phyloP scores from a whole-genome alignment of 352 stramenopile genomes.

The Pythium volutum region DNA sequence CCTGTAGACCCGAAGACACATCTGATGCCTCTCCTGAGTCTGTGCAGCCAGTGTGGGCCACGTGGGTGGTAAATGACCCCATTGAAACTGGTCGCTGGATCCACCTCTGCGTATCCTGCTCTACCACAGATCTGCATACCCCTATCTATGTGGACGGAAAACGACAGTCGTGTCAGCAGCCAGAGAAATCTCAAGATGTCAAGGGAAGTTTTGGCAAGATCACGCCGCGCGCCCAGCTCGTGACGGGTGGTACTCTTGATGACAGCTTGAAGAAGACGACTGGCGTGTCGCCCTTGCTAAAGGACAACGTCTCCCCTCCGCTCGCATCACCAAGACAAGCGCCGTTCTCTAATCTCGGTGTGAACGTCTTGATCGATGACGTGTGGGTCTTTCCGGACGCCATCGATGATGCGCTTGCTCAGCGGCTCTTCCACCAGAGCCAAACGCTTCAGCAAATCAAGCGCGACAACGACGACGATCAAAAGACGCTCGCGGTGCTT shows the following conservation, averaged over 20 bases:
- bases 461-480: background rate
- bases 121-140: background rate
- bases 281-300: background rate
- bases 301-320: background rate
- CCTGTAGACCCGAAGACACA: too few species aligned
- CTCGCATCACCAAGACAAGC: too few species aligned
- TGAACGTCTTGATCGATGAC: conserved; percentile 10
- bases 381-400: background rate
- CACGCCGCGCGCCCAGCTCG: background rate
- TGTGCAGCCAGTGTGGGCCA: background rate
- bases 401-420: background rate
- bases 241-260: background rate
- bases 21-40: background rate
- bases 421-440: background rate
- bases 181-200: background rate
- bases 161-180: background rate
- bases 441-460: conserved; percentile 6
- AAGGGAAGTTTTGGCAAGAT: background rate
- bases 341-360: too few species aligned
- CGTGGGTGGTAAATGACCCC: background rate
- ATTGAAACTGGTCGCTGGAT: background rate
- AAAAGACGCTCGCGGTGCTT: background rate
- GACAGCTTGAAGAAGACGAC: background rate
- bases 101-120: background rate
- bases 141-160: conserved; percentile 6